Percentiles rank a stretch among this genome's conserved stretches.
phyloP scores from a whole-genome alignment of 1,139 yeast species.

The Geotrichum carabidarum region DNA sequence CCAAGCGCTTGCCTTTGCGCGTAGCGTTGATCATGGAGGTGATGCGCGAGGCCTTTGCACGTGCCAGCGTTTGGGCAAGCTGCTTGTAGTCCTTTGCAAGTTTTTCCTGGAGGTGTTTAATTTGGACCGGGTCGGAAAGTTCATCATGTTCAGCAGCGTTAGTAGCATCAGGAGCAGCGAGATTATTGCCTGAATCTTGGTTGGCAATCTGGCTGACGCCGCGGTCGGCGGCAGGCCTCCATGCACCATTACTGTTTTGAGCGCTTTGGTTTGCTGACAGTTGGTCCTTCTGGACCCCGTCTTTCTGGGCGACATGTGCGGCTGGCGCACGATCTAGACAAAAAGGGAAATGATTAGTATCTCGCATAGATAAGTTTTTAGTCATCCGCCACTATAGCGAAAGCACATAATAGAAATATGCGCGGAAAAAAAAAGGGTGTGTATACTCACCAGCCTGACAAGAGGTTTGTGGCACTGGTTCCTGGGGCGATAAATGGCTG shows the following conservation, averaged over 20 bases:
- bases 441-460: not conserved
- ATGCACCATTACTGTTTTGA: not conserved
- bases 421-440: not conserved
- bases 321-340: not conserved
- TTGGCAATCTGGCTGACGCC: not conserved
- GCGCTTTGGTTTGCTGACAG: not conserved
- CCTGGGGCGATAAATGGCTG: not conserved
- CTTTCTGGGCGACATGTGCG: constrained; percentile 3
- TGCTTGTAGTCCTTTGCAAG: constrained; percentile 31
- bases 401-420: not conserved
- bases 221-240: not conserved
- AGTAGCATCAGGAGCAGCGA: not conserved
- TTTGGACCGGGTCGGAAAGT: constrained; percentile 4
- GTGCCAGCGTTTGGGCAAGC: constrained; percentile 30
- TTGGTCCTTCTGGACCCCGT: not conserved
- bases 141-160: not conserved
- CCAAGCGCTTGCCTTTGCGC: constrained; percentile 22
- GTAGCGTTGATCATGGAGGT: constrained; percentile 29
- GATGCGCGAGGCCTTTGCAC: constrained; percentile 32
- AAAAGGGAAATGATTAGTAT: not conserved
- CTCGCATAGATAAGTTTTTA: not conserved
- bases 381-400: not conserved
- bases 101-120: constrained; percentile 28
- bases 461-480: not conserved
- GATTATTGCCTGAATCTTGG: not conserved